Percentiles rank a stretch among this genome's conserved stretches.
phyloP scores from a whole-genome alignment of 176 grass and related monocot genomes.

The Oryza meridionalis region DNA sequence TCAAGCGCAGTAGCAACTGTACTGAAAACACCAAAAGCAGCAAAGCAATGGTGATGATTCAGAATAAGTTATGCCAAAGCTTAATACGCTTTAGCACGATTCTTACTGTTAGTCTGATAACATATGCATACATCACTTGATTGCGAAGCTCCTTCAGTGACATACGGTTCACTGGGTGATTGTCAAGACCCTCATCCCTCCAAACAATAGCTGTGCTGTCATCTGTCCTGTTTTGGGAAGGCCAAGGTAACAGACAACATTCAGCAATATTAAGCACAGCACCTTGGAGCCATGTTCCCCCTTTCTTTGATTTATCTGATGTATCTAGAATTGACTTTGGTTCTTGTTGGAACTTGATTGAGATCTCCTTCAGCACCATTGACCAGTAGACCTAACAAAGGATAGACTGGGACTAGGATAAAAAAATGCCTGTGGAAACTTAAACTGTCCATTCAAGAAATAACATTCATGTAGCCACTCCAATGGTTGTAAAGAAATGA shows the following conservation, averaged over 20 bases:
- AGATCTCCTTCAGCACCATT: slow-evolving; percentile 66
- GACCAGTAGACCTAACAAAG: slow-evolving; percentile 76
- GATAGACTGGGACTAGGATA: neutral
- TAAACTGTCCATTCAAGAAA: neutral
- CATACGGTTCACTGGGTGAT: slow-evolving; percentile 70
- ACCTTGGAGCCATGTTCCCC: slow-evolving; percentile 75
- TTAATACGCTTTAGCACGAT: neutral
- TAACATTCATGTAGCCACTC: neutral
- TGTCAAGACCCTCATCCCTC: slow-evolving; percentile 82
- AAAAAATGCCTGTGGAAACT: neutral
- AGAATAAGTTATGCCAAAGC: neutral
- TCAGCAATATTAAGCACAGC: slow-evolving; percentile 90
- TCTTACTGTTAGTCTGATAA: slow-evolving; percentile 15
- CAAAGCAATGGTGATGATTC: neutral
- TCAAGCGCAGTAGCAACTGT: slow-evolving; percentile 78
- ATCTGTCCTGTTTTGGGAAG: slow-evolving; percentile 69
- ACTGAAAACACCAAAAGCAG: slow-evolving; percentile 50
- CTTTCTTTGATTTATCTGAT: slow-evolving; percentile 69
- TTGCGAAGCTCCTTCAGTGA: slow-evolving; percentile 76
- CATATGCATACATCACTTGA: slow-evolving; percentile 71
- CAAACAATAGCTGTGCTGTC: slow-evolving; percentile 83
- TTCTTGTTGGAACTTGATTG: slow-evolving; percentile 60
- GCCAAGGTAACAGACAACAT: slow-evolving; percentile 81
- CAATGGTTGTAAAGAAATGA: neutral
- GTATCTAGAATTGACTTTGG: slow-evolving; percentile 68